A percentile compares a stretch with the other conserved stretches of the same genome.
Evolutionary conservation across 2,329 filamentous ascomycete species (phyloP).

Genomic region (Colletotrichum sansevieriae): DNA sequence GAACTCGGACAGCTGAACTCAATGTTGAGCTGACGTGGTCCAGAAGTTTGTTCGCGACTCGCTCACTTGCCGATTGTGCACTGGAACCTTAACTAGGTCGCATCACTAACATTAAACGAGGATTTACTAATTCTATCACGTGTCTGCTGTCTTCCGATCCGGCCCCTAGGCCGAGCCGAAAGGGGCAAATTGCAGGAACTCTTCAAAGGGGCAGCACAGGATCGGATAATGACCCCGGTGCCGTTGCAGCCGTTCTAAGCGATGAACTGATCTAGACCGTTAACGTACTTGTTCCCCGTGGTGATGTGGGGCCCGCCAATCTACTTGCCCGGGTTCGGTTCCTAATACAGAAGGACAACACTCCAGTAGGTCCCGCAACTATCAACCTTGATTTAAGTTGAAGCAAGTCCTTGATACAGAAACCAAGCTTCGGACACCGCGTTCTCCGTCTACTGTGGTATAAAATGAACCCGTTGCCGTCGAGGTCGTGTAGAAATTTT

Average conservation of each 20-base stretch:
- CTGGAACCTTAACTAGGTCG: too few relatives aligned
- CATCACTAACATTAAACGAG: too few relatives aligned
- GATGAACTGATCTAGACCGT: neutral
- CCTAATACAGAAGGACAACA: conserved; percentile 7
- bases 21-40: too few relatives aligned
- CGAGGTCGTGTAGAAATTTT: too few relatives aligned
- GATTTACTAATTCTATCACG: neutral
- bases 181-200: conserved; percentile 3
- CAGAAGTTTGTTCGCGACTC: too few relatives aligned
- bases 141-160: neutral
- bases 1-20: too few relatives aligned
- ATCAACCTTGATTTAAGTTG: neutral
- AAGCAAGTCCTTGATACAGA: neutral
- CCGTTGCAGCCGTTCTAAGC: neutral
- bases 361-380: conserved; percentile 4
- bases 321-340: conserved; percentile 7
- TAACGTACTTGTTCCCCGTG: too few relatives aligned
- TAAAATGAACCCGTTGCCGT: too few relatives aligned
- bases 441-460: too few relatives aligned
- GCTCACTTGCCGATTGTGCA: too few relatives aligned
- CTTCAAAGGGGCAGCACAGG: neutral
- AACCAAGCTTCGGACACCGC: neutral
- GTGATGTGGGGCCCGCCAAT: neutral
- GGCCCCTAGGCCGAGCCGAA: neutral
- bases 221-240: neutral